These are phyloP conservation scores for Ophiocordyceps sinensis DNA, from an alignment of 2,329 filamentous ascomycete genomes.

Conservation along the genomic window DNA sequence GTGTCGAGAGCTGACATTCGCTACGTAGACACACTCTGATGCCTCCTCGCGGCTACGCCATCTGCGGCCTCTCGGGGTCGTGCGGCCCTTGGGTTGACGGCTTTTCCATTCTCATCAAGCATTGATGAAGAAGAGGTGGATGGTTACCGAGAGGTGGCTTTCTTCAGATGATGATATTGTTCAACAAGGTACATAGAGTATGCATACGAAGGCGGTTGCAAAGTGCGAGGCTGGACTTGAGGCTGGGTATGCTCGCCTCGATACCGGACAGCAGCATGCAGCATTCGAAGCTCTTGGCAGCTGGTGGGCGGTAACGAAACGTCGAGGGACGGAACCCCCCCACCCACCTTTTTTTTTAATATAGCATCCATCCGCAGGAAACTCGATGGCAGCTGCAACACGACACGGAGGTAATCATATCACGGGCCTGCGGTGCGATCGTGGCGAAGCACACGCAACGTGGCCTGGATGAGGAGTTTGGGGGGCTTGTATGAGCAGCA, in stretches of 20 bases:
- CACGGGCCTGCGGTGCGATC: neutral
- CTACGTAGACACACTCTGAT: slow-evolving; percentile 63
- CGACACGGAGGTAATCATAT: neutral
- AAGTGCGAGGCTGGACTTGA: too few relatives aligned
- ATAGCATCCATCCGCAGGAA: slow-evolving; percentile 1
- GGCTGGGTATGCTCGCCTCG: too few relatives aligned
- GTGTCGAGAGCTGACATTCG: slow-evolving; percentile 10
- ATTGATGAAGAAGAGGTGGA: slow-evolving; percentile 8
- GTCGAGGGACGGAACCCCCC: too few relatives aligned
- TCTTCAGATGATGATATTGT: neutral
- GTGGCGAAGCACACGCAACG: neutral
- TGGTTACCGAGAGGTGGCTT: neutral
- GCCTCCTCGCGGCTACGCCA: slow-evolving; percentile 74
- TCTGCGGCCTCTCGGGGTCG: slow-evolving; percentile 77
- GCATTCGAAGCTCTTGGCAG: too few relatives aligned
- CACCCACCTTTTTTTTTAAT: neutral
- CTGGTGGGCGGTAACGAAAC: too few relatives aligned
- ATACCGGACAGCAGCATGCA: too few relatives aligned
- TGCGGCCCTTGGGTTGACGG: slow-evolving; percentile 72
- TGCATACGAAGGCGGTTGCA: neutral
- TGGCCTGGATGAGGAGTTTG: too few relatives aligned
- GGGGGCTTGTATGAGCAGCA: too few relatives aligned
- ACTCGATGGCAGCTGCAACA: neutral
- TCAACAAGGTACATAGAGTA: neutral
- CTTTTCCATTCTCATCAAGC: slow-evolving; percentile 58